Conservation (phyloP, 768 basidiomycete genomes). For the Galerina sulciceps region DNA sequence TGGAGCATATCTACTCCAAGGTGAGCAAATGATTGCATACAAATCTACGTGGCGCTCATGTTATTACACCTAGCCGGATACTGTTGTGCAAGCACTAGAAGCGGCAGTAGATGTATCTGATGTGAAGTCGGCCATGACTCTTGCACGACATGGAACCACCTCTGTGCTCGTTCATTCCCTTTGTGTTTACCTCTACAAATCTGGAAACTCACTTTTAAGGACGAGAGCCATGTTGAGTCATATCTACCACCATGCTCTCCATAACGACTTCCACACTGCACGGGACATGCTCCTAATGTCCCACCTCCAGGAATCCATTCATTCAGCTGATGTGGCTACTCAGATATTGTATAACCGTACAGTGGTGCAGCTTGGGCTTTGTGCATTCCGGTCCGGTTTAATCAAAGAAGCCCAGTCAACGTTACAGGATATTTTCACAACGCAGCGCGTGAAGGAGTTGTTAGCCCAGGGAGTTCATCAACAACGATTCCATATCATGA, state of each 20-base stretch:
- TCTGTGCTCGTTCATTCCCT: slow-evolving; percentile 85
- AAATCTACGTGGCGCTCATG: slow-evolving; percentile 10
- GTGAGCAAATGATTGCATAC: slow-evolving; percentile 41
- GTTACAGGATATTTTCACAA: slow-evolving; percentile 94
- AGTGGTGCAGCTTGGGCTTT: slow-evolving; percentile 95
- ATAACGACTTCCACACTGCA: slow-evolving; percentile 95
- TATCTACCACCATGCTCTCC: slow-evolving; percentile 95
- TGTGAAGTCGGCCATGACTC: slow-evolving; percentile 64
- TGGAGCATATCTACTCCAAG: slow-evolving; percentile 99
- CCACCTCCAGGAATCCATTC: slow-evolving; percentile 95
- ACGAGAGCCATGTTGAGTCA: slow-evolving; percentile 98
- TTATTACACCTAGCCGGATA: slow-evolving; percentile 70
- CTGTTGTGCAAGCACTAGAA: slow-evolving; percentile 91
- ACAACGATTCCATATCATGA: slow-evolving; percentile 83
- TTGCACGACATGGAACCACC: slow-evolving; percentile 59
- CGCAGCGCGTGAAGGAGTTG: slow-evolving; percentile 95
- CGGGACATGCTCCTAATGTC: slow-evolving; percentile 99
- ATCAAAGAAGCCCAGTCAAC: slow-evolving; percentile 94
- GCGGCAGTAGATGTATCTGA: slow-evolving; percentile 61
- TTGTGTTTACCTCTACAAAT: slow-evolving; percentile 92
- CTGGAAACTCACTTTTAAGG: slow-evolving; percentile 87
- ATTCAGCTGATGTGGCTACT: slow-evolving; percentile 94
- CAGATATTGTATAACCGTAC: slow-evolving; percentile 99
- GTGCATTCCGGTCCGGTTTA: slow-evolving; percentile 93
- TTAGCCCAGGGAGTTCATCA: slow-evolving; percentile 96